These are phyloP conservation scores for Favolaschia claudopus DNA, from an alignment of 768 basidiomycete species.

Conservation along the genomic window DNA sequence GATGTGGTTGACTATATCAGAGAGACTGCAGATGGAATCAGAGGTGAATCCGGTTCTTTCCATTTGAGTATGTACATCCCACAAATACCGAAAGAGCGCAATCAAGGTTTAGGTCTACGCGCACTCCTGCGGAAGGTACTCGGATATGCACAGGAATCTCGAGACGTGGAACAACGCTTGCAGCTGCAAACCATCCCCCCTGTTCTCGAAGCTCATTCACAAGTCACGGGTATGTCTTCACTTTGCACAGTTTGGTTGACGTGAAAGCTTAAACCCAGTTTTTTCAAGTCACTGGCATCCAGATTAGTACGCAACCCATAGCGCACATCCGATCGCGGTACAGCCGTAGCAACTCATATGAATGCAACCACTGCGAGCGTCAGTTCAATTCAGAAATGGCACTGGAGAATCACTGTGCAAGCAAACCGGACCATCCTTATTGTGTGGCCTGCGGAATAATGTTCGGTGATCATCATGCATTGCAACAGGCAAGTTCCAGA, in stretches of 20 bases:
- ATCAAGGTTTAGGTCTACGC: not conserved
- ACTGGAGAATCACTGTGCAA: not conserved
- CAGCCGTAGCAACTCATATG: not conserved
- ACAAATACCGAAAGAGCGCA: not conserved
- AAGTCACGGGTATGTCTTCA: not conserved
- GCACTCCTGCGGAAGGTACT: not conserved
- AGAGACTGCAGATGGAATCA: not conserved
- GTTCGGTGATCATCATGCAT: not conserved
- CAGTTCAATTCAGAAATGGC: not conserved
- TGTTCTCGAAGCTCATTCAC: not conserved
- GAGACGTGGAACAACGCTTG: conserved; percentile 3
- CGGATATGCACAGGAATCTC: not conserved
- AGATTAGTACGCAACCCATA: no score
- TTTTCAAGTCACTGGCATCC: no score
- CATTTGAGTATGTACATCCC: no score
- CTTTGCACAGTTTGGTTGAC: no score
- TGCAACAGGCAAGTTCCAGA: not conserved
- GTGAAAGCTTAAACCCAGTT: no score
- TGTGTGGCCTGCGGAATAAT: not conserved
- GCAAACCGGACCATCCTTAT: conserved; percentile 6
- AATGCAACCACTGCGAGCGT: conserved; percentile 1
- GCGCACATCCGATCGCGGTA: not conserved
- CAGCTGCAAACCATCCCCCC: not conserved
- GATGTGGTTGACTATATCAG: not conserved
- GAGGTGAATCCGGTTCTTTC: no score